Evolutionary conservation across 805 yeast genomes (phyloP).

Genomic region (Cyberlindnera nakhonratchasimensis): DNA sequence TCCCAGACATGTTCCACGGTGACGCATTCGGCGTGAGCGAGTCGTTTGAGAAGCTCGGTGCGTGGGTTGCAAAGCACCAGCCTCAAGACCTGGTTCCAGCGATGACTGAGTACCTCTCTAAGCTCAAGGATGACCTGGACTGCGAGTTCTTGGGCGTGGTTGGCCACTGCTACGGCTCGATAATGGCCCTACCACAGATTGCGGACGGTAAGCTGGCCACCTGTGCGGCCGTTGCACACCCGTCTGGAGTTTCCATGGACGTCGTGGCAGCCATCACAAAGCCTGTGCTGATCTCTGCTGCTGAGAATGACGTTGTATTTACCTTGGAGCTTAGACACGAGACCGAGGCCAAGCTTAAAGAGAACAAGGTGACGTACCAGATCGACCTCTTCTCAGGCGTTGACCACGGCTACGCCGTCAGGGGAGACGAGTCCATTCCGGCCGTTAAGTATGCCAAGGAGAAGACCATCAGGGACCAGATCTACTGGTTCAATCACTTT

Average conservation of each 20-base stretch:
- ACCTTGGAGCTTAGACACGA: conserved; percentile 56
- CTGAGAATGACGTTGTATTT: conserved; percentile 65
- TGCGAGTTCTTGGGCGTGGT: conserved; percentile 51
- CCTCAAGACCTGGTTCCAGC: conserved; percentile 42
- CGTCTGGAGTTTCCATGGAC: conserved; percentile 62
- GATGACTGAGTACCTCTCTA: conserved; percentile 43
- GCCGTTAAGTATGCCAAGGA: conserved; percentile 60
- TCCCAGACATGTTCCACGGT: conserved; percentile 69
- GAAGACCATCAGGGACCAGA: conserved; percentile 47
- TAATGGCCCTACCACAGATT: conserved; percentile 52
- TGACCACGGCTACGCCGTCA: conserved; percentile 73
- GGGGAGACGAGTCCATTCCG: conserved; percentile 63
- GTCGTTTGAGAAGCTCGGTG: conserved; percentile 21
- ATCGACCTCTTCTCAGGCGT: conserved; percentile 59
- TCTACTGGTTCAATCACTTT: conserved; percentile 14
- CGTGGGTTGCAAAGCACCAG: conserved; percentile 54
- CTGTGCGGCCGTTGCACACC: conserved; percentile 78
- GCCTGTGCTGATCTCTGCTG: conserved; percentile 63
- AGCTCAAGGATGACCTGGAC: conserved; percentile 38
- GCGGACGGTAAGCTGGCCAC: conserved; percentile 36
- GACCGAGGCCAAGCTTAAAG: conserved; percentile 55
- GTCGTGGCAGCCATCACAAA: conserved; percentile 55
- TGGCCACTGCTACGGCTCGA: conserved; percentile 87
- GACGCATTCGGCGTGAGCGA: conserved; percentile 32
- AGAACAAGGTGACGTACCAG: conserved; percentile 52